These are phyloP conservation scores for Inga leiocalycina DNA, from an alignment of 306 rosid species.

Conservation along the genomic window DNA sequence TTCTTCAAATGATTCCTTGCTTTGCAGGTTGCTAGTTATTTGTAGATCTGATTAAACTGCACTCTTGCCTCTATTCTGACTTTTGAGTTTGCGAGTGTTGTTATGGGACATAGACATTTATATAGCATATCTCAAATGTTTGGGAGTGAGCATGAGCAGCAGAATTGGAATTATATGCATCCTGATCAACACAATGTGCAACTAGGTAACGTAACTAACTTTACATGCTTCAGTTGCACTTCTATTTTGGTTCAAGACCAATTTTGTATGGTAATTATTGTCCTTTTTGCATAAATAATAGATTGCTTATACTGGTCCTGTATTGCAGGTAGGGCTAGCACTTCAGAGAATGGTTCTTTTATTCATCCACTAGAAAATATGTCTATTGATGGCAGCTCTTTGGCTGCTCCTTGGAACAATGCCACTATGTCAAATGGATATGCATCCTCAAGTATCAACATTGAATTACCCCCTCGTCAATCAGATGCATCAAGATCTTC, in stretches of 20 bases:
- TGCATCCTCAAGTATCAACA: slow-evolving; percentile 56
- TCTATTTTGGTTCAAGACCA: neutral
- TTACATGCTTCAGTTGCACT: slow-evolving; percentile 25
- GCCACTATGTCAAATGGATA: slow-evolving; percentile 62
- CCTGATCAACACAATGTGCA: slow-evolving; percentile 65
- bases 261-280: slow-evolving; percentile 19
- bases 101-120: slow-evolving; percentile 83
- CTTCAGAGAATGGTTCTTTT: slow-evolving; percentile 62
- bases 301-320: slow-evolving; percentile 27
- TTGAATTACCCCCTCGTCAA: slow-evolving; percentile 60
- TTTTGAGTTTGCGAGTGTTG: slow-evolving; percentile 40
- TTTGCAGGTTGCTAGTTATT: slow-evolving; percentile 45
- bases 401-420: slow-evolving; percentile 66
- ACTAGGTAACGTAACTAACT: slow-evolving; percentile 60
- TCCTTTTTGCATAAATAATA: slow-evolving; percentile 7
- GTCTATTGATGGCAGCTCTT: slow-evolving; percentile 53
- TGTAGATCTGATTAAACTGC: slow-evolving; percentile 25
- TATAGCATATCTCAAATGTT: slow-evolving; percentile 62
- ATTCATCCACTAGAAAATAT: slow-evolving; percentile 67
- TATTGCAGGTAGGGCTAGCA: slow-evolving; percentile 59
- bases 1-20: slow-evolving; percentile 29
- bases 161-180: slow-evolving; percentile 73
- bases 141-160: slow-evolving; percentile 78
- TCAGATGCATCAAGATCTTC: slow-evolving; percentile 66
- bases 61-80: slow-evolving; percentile 28